Evolutionary conservation across 1,284 basidiomycete species (phyloP).

Genomic region (Rhodotorula sp.): DNA sequence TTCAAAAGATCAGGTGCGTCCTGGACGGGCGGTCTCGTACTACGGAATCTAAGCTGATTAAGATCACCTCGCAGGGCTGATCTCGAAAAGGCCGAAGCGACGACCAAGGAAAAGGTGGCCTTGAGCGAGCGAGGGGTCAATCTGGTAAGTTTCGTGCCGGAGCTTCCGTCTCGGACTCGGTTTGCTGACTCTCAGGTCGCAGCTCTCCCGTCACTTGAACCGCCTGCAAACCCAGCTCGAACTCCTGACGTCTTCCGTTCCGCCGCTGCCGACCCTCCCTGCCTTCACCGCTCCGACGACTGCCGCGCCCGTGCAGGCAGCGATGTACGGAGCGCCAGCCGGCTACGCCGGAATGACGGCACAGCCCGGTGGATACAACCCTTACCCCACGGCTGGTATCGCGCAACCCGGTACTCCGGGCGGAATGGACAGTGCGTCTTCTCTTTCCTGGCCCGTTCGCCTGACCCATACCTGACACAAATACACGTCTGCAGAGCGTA

Average conservation of each 20-base stretch:
- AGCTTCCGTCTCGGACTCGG: background rate
- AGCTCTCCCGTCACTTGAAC: slow-evolving; percentile 39
- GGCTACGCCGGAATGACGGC: slow-evolving; percentile 1
- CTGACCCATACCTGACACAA: background rate
- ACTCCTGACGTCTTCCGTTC: slow-evolving; percentile 38
- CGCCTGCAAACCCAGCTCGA: slow-evolving; percentile 41
- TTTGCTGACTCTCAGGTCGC: background rate
- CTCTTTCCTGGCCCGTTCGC: background rate
- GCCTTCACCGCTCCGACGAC: slow-evolving; percentile 30
- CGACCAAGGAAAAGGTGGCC: slow-evolving; percentile 43
- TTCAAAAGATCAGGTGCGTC: slow-evolving; percentile 35
- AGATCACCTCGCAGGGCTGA: slow-evolving; percentile 28
- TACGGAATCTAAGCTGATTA: background rate
- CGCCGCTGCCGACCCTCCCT: slow-evolving; percentile 34
- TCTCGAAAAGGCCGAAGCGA: slow-evolving; percentile 36
- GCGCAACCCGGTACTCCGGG: slow-evolving; percentile 20
- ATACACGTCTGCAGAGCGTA: slow-evolving; percentile 18
- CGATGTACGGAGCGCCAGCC: slow-evolving; percentile 15
- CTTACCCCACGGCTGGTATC: slow-evolving; percentile 6
- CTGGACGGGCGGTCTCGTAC: background rate
- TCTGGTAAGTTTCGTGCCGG: slow-evolving; percentile 27
- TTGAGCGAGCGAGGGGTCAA: slow-evolving; percentile 43
- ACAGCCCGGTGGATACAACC: slow-evolving; percentile 4
- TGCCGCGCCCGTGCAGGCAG: slow-evolving; percentile 1
- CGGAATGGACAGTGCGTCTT: slow-evolving; percentile 4